phyloP scores from a whole-genome alignment of 345 rosid genomes.

The Melastoma malabathricum region DNA sequence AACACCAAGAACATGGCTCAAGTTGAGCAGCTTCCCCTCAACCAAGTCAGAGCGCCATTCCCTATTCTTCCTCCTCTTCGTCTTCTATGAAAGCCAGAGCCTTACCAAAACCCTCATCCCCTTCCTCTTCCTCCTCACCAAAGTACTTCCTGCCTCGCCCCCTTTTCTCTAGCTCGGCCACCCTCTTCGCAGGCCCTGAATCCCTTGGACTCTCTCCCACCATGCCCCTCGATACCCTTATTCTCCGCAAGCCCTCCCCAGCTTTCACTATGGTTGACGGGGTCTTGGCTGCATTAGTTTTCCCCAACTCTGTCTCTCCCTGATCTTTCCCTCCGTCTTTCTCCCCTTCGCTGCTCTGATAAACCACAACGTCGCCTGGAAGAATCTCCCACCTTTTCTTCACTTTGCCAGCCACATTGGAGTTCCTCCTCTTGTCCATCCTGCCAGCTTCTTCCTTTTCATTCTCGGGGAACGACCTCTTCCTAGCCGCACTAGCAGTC shows the following conservation, averaged over 20 bases:
- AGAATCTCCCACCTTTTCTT: conserved; percentile 88
- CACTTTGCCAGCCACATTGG: conserved; percentile 29
- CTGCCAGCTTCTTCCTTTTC: conserved; percentile 44
- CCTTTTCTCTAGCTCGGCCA: conserved; percentile 58
- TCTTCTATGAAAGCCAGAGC: conserved; percentile 35
- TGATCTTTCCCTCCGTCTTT: conserved; percentile 7
- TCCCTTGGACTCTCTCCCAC: conserved; percentile 60
- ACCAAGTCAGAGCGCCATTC: background rate
- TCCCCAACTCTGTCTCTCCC: background rate
- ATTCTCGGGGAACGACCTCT: conserved; percentile 58
- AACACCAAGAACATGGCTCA: too few relatives aligned
- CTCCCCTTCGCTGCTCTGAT: conserved; percentile 16
- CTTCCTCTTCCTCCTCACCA: conserved; percentile 11
- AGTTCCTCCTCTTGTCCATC: conserved; percentile 52
- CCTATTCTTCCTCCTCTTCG: conserved; percentile 8
- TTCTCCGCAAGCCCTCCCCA: conserved; percentile 46
- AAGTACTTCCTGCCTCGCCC: conserved; percentile 29
- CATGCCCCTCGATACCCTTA: conserved; percentile 35
- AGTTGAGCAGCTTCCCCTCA: conserved; percentile 9
- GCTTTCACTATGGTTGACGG: conserved; percentile 14
- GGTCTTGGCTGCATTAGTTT: conserved; percentile 6
- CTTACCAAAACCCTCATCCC: conserved; percentile 18
- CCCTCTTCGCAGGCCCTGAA: conserved; percentile 85
- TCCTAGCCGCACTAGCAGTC: conserved; percentile 20
- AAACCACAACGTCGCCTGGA: conserved; percentile 41